Base-by-base conservation (phyloP, 1,284 basidiomycete genomes). In the Sporisorium scitamineum region DNA sequence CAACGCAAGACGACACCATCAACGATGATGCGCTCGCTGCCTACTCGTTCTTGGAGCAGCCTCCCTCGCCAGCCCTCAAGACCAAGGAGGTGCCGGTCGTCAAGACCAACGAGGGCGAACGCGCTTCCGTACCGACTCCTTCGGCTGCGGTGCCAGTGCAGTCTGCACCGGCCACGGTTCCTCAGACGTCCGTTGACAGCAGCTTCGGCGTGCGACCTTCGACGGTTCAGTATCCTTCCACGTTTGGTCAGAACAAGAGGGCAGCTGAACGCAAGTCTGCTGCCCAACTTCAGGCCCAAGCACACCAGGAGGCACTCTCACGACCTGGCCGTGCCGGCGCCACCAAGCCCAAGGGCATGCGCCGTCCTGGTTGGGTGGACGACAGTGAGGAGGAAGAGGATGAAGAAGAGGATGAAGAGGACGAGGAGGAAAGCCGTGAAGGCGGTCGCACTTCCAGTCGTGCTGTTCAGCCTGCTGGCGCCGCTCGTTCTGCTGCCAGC, bases 321-420 rank as follows among this genome's bases (percentile, higher is more conserved):
- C 68, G 67, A 47, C 81, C 81, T 27, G 80, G 80, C 3, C 69
- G 77, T 27, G 50, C 69, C 26, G 70, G 58, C 18, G 78, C 59
- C 14, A 66, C 45, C 51, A 78, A 78, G 64, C 66, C 56, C 39
- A 78, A 76, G 55, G 67, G 70, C 42, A 42, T 61, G 42, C 61
- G 70, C 48, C 61, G 65, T 45, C 57, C 67, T 42, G 66, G 71
- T 24, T 80, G 79, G 78, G 78, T 65, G 18, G 72, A 76, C 41
- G 80, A 82, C 57, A 73, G 72, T 22, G 72, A 73, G 52, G 78
- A 78, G 37, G 78, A 80, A 14, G 74, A 76, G 14, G 74, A 76
- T 20, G 78, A 80, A 13, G 79, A 82, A 1, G 80, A 81, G 5
- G 80, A 81, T n/a, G 80, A 82, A 5, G 80, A 82, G n/a, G 80